Base-by-base conservation (phyloP, 1,284 basidiomycete genomes). In the Mycena citricolor region DNA sequence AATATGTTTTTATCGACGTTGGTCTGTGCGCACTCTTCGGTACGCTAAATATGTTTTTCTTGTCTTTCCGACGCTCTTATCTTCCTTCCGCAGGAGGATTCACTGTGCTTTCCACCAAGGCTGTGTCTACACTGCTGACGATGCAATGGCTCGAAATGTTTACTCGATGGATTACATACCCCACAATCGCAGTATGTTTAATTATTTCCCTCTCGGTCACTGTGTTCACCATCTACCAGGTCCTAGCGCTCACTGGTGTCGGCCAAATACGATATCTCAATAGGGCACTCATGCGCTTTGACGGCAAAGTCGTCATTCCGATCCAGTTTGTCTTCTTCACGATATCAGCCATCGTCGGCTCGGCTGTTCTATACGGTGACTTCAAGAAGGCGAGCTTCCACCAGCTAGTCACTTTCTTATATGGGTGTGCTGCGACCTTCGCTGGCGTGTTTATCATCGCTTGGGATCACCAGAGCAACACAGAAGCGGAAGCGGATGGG, bases 101-200 rank as follows among this genome's bases (percentile, higher is more conserved):
- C 63, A 97, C 94, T 1, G 94, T 97, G 0, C 71, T 99, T 3
- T 83, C 91, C 0, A 98, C 95, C n/a, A 98, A 99, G 61, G 94
- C 90, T 1, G 67, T 97, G 28, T 94, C 92, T 11, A 90, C 88
- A 1, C 70, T 99, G 23, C 67, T 97, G 28, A 88, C 87, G 13
- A 70, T 81, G 52, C 73, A 86, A 61, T 88, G 88, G 73, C 68
- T 87, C 19, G 73, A 79, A 19, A 82, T 90, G 50, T 87, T 90
- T 62, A 73, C 74, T 5, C 73, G 82, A 46, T 84, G 85, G 76
- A 84, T 93, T 44, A 87, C 86, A 8, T 94, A 92, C 67, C 83
- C 83, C 26, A 67, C 86, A 22, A 64, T 91, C 33, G 65, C 69
- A 8, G 87, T 90, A 51, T 56, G 49, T 54, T 20, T 19, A 32